phyloP scores from a whole-genome alignment of 495 filamentous ascomycete genomes.

The Rhypophila decipiens region DNA sequence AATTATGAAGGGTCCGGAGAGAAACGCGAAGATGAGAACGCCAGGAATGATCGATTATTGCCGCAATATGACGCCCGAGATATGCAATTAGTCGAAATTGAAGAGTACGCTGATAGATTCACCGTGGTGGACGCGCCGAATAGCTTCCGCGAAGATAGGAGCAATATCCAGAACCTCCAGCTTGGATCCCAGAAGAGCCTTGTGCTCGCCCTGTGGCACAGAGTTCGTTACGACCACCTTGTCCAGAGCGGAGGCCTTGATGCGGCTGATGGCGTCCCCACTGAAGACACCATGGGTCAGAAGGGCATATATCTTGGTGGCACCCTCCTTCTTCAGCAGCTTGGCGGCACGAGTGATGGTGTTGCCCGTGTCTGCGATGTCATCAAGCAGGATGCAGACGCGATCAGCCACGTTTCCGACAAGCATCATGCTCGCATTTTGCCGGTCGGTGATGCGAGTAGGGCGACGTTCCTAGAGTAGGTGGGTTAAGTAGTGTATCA shows the following conservation, averaged over 20 bases:
- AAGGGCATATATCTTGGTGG: constrained; percentile 78
- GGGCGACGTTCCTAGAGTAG: constrained; percentile 78
- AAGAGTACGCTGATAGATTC: constrained; percentile 98
- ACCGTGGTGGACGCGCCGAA: constrained; percentile 92
- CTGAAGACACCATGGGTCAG: constrained; percentile 92
- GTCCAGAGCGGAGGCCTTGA: constrained; percentile 85
- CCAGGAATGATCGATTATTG: constrained; percentile 16
- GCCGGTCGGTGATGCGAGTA: constrained; percentile 80
- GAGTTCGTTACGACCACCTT: constrained; percentile 92
- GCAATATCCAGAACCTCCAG: constrained; percentile 90
- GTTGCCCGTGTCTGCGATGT: constrained; percentile 91
- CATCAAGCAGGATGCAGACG: constrained; percentile 85
- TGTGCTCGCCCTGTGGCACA: constrained; percentile 81
- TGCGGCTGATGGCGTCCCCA: constrained; percentile 88
- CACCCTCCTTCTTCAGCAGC: constrained; percentile 89
- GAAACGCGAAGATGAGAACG: constrained; percentile 10
- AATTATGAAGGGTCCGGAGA: constrained; percentile 1
- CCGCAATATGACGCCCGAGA: constrained; percentile 11
- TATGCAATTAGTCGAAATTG: constrained; percentile 64
- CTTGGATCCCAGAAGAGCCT: constrained; percentile 63
- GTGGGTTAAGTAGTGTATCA: constrained; percentile 20
- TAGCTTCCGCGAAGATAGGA: constrained; percentile 92
- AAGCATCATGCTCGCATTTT: constrained; percentile 98
- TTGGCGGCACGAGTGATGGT: constrained; percentile 97
- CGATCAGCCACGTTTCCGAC: constrained; percentile 81